phyloP scores from a whole-genome alignment of 805 yeast genomes.

The Sungouiozyma ichnusensis region DNA sequence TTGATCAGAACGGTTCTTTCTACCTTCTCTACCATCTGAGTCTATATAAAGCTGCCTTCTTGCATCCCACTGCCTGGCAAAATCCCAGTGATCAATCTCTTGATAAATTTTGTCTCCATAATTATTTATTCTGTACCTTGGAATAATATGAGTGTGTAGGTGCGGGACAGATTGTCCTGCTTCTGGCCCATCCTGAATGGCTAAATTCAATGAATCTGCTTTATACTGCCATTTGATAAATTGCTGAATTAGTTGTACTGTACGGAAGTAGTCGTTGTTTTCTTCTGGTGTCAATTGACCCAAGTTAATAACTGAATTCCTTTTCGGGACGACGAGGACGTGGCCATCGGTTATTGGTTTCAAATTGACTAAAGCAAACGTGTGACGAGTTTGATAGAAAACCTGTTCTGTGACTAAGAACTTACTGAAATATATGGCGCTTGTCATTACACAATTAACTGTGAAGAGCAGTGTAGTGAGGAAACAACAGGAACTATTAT shows the following conservation, averaged over 20 bases:
- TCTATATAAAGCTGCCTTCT: slow-evolving; percentile 24
- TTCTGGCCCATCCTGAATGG: slow-evolving; percentile 93
- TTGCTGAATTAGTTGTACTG: slow-evolving; percentile 59
- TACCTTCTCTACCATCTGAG: slow-evolving; percentile 13
- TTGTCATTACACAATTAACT: no score
- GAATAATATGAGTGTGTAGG: slow-evolving; percentile 87
- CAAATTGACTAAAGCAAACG: slow-evolving; percentile 81
- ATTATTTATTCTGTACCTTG: slow-evolving; percentile 51
- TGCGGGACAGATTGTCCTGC: slow-evolving; percentile 97
- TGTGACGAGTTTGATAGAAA: slow-evolving; percentile 39
- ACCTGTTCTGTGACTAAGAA: slow-evolving; percentile 29
- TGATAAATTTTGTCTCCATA: slow-evolving; percentile 67
- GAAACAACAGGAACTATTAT: no score
- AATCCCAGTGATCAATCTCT: slow-evolving; percentile 51
- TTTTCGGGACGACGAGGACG: slow-evolving; percentile 75
- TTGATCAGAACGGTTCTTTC: slow-evolving; percentile 17
- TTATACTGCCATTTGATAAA: slow-evolving; percentile 57
- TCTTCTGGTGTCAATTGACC: slow-evolving; percentile 66
- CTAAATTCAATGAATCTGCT: slow-evolving; percentile 79
- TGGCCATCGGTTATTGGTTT: slow-evolving; percentile 94
- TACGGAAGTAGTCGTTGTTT: slow-evolving; percentile 61
- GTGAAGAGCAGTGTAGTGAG: no score
- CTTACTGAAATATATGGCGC: slow-evolving; percentile 23
- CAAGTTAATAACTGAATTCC: slow-evolving; percentile 50
- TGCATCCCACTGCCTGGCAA: slow-evolving; percentile 27